Evolutionary conservation across 768 basidiomycete genomes (phyloP).

Genomic region (Lactarius pseudohatsudake): DNA sequence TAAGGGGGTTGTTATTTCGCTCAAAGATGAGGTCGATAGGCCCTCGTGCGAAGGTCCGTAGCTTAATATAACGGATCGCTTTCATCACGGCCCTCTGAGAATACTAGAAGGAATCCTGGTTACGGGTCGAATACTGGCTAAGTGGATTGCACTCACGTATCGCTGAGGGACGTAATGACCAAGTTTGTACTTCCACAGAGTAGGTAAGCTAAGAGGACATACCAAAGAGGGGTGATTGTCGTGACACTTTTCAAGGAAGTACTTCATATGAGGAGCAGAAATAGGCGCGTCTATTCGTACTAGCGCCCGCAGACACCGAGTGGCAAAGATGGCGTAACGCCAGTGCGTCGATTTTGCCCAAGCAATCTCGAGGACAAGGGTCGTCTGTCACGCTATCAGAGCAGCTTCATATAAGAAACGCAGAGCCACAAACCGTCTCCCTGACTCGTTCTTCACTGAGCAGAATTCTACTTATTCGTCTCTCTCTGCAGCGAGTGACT

Average conservation of each 20-base stretch:
- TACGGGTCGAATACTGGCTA: neutral
- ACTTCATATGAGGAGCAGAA: constrained; percentile 48
- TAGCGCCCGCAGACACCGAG: constrained; percentile 64
- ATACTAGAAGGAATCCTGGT: constrained; percentile 44
- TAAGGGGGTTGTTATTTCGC: constrained; percentile 66
- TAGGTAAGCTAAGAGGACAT: constrained; percentile 33
- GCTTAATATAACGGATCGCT: constrained; percentile 70
- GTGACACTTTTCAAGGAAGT: constrained; percentile 57
- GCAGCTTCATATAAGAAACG: constrained; percentile 3
- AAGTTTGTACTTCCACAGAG: constrained; percentile 17
- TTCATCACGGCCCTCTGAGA: constrained; percentile 77
- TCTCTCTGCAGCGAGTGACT: constrained; percentile 43
- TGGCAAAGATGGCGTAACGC: constrained; percentile 73
- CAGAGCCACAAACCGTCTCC: constrained; percentile 43
- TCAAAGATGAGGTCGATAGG: constrained; percentile 61
- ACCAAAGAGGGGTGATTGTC: constrained; percentile 70
- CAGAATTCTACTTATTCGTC: constrained; percentile 46
- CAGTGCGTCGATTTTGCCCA: constrained; percentile 68
- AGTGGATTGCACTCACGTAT: constrained; percentile 46
- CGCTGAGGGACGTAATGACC: constrained; percentile 41
- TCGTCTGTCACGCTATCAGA: constrained; percentile 36
- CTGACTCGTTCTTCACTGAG: constrained; percentile 44
- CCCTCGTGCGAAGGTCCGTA: constrained; percentile 65
- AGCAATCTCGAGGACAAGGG: constrained; percentile 54
- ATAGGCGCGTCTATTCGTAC: constrained; percentile 63